phyloP scores from a whole-genome alignment of 1,284 basidiomycete genomes.

The Pseudozyma pruni region DNA sequence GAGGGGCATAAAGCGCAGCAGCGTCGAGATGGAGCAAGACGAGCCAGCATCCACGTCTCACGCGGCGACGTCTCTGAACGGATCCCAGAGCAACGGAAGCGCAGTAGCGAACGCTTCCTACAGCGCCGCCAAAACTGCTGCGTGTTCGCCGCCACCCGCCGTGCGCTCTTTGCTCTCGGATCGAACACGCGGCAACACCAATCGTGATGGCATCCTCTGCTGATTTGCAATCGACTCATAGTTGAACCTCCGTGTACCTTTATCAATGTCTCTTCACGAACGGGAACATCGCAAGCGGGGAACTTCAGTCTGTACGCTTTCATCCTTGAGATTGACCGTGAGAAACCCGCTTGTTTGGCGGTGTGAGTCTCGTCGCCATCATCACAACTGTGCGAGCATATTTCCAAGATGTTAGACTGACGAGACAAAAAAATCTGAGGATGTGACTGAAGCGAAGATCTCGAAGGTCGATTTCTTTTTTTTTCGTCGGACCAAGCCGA shows the following conservation, averaged over 20 bases:
- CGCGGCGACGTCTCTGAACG: constrained; percentile 1
- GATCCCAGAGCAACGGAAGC: neutral
- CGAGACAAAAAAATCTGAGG: too few relatives aligned
- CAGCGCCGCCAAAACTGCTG: constrained; percentile 13
- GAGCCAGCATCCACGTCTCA: constrained; percentile 2
- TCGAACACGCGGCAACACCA: constrained; percentile 22
- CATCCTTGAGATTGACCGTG: too few relatives aligned
- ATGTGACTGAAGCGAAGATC: neutral
- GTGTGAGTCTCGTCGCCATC: too few relatives aligned
- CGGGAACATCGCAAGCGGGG: too few relatives aligned
- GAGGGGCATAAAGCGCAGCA: constrained; percentile 28
- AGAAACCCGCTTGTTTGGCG: too few relatives aligned
- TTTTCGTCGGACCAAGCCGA: too few relatives aligned
- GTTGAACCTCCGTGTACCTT: neutral
- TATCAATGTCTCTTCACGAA: neutral
- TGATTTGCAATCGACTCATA: neutral
- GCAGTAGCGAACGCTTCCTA: neutral
- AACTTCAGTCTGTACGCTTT: too few relatives aligned
- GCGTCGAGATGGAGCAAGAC: constrained; percentile 38
- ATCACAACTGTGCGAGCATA: too few relatives aligned
- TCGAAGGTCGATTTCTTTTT: constrained; percentile 1
- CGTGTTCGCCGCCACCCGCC: constrained; percentile 19
- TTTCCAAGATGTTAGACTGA: too few relatives aligned
- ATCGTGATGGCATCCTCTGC: constrained; percentile 36
- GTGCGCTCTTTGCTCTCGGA: constrained; percentile 18